Evolutionary conservation across 2,329 filamentous ascomycete species (phyloP).

Genomic region (Dothistroma septosporum): DNA sequence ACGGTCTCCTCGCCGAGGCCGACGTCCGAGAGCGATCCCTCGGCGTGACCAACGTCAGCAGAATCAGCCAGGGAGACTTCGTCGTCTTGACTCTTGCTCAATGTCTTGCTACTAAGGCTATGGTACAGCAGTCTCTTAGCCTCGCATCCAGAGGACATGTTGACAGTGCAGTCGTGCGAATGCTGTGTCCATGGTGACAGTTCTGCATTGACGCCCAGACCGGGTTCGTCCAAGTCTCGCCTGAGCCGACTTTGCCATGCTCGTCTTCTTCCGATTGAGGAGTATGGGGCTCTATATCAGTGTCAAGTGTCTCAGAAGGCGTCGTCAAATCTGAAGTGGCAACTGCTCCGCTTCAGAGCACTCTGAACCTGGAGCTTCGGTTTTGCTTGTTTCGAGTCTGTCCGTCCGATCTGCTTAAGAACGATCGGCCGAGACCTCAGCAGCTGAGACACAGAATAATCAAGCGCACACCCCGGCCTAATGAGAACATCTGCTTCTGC

Average conservation of each 20-base stretch:
- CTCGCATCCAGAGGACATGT: constrained; percentile 6
- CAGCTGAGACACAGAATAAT: constrained; percentile 41
- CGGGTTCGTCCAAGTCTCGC: background rate
- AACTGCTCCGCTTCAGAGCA: background rate
- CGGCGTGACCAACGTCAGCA: too few species aligned
- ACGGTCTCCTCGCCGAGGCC: background rate
- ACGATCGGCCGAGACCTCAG: constrained; percentile 6
- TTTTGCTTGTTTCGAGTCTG: background rate
- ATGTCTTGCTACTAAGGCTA: background rate
- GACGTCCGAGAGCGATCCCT: background rate
- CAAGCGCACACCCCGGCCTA: constrained; percentile 44
- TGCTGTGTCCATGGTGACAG: background rate
- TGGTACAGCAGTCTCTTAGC: background rate
- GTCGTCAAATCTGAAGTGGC: constrained; percentile 1
- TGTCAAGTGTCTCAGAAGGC: background rate
- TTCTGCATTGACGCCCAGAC: background rate
- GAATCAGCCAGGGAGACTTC: background rate
- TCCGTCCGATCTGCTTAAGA: background rate
- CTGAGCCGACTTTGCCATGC: background rate
- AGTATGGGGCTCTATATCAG: background rate
- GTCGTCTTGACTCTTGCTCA: background rate
- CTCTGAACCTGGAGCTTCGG: background rate
- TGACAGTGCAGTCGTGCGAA: constrained; percentile 19
- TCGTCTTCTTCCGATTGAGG: background rate
- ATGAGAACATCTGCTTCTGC: constrained; percentile 32